Conservation (phyloP, 805 yeast genomes). For the Candida xiaguanensis region DNA sequence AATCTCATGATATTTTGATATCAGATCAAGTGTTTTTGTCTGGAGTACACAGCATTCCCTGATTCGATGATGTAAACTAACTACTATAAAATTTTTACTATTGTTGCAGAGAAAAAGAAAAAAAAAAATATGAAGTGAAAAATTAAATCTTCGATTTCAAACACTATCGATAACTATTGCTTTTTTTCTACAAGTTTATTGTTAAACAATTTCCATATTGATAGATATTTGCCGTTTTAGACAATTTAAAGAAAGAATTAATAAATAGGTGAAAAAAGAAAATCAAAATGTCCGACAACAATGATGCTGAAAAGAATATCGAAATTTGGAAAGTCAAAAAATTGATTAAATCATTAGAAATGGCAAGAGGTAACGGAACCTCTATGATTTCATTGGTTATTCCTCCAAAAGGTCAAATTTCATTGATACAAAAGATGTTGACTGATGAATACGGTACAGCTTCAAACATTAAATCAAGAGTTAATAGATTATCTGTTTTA, state of each 20-base stretch:
- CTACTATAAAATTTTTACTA: background rate
- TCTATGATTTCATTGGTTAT: slow-evolving; percentile 96
- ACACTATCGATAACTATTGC: background rate
- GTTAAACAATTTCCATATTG: background rate
- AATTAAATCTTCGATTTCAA: background rate
- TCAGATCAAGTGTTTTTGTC: too few relatives aligned
- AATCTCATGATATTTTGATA: too few relatives aligned
- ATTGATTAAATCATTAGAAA: slow-evolving; percentile 78
- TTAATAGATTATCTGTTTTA: slow-evolving; percentile 89
- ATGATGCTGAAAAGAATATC: slow-evolving; percentile 92
- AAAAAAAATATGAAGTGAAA: background rate
- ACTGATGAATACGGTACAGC: slow-evolving; percentile 99
- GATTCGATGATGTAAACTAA: background rate
- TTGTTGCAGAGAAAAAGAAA: background rate
- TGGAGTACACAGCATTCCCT: background rate
- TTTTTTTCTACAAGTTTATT: background rate
- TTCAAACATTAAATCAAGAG: slow-evolving; percentile 95
- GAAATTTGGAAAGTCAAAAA: slow-evolving; percentile 99
- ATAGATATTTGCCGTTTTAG: too few relatives aligned
- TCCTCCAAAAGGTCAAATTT: slow-evolving; percentile 93
- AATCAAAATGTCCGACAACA: slow-evolving; percentile 20
- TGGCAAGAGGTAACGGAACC: slow-evolving; percentile 97
- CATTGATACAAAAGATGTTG: slow-evolving; percentile 83
- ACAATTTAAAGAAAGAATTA: background rate
- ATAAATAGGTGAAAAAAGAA: background rate